Evolutionary conservation across 2,329 filamentous ascomycete genomes (phyloP).

Genomic region (Verticillium isaacii): DNA sequence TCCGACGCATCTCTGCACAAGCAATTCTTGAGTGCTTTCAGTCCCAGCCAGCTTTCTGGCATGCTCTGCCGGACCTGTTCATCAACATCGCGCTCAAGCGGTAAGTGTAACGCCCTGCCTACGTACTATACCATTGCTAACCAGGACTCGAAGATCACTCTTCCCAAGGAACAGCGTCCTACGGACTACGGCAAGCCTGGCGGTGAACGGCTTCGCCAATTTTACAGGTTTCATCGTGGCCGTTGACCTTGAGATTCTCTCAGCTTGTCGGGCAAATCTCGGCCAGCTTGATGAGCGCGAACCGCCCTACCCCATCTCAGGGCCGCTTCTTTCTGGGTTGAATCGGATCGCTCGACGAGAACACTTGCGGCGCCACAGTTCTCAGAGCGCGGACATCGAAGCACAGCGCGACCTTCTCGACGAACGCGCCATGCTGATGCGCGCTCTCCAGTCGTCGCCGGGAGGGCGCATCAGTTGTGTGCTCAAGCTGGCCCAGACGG

Average conservation of each 20-base stretch:
- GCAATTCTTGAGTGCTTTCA: not conserved
- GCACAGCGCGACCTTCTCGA: constrained; percentile 17
- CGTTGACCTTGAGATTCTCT: not conserved
- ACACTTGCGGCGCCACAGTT: constrained; percentile 14
- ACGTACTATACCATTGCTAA: not conserved
- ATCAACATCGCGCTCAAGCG: constrained; percentile 25
- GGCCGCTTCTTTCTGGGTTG: constrained; percentile 41
- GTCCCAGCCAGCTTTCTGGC: constrained; percentile 46
- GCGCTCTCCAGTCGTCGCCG: constrained; percentile 32
- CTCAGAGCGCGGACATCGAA: constrained; percentile 17
- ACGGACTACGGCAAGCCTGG: not conserved
- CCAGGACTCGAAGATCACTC: not conserved
- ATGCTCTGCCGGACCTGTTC: constrained; percentile 44
- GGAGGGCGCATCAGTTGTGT: constrained; percentile 39
- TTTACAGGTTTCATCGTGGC: not conserved
- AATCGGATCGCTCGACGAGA: constrained; percentile 18
- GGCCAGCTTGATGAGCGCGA: constrained; percentile 19
- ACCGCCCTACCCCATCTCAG: constrained; percentile 35
- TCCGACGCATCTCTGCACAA: not conserved
- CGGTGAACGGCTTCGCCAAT: not conserved
- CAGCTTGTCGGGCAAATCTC: not conserved
- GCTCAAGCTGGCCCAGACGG: constrained; percentile 33
- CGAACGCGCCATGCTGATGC: constrained; percentile 30
- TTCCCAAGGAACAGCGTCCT: not conserved
- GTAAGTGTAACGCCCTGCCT: constrained; percentile 1